Evolutionary conservation across 345 rosid species (phyloP), one percentile per base, ranked within the genome.

Genomic region (Salix caprea): DNA sequence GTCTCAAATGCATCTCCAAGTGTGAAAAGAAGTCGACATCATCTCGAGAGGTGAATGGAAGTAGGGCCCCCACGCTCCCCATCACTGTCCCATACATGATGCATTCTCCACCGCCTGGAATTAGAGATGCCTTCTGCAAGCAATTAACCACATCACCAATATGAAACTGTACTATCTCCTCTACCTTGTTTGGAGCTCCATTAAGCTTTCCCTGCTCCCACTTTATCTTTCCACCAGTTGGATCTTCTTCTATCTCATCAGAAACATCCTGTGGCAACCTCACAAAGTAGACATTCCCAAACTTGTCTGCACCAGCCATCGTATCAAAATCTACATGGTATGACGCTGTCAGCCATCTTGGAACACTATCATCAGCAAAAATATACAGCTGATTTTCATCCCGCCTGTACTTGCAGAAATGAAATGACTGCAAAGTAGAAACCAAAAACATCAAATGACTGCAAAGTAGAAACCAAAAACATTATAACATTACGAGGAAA

Each of bases 201-300:
- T 96, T 93, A 58, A 93, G 93, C 85, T 85, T 96, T 73, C 99
- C 98, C 79, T 93, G 98, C 85, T 93, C 99, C 99, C 99, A 96
- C 80, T 93, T 96, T 79, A 96, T 96, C 84, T 91, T 96, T 77
- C 98, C 97, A 48, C 98, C 98, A 14, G 97, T 93, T 30, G 99
- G 97, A 84, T 92, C 99, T 81, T 96, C 99, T 83, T 96, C 98
- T 60, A 96, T 90, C 85, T 96, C 99, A 80, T 93, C 97, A 7
- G 98, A 96, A 70, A 93, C 91, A 79, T 96, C 98, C 86, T 96
- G 99, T 1, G 98, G 90, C 52, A 93, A 79, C 56, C 96, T 81
- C 73, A 90, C 98, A 86, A 96, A 93, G 80, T 92, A 93, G 54
- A 96, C 70, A 65, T 96, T 91, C 73, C 99, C 98, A 82, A 93